Base-by-base conservation (phyloP, 2,329 filamentous ascomycete species). In the Exutisphaerella laricina region DNA sequence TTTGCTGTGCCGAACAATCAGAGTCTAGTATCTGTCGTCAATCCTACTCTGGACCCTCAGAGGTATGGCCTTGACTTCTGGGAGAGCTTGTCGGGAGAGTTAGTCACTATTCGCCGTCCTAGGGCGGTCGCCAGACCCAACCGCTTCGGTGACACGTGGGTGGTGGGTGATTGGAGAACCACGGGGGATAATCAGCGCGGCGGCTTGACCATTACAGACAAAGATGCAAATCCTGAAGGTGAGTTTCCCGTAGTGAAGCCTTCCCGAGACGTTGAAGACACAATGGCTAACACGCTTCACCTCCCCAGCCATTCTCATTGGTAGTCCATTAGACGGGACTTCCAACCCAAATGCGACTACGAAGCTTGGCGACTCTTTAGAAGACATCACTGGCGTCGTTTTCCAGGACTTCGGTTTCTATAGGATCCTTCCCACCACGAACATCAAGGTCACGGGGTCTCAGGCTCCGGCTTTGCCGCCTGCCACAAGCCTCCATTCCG, bases 31-130 rank as follows among this genome's bases (percentile, higher is more conserved):
- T 82, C 79, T 2, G 66, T 61, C 4, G 66, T 59, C 23, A 85
- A 86, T 58, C 81, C 81, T 0, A 66, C 67, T 10, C 70, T 86
- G 28, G 61, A 82, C 47, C 82, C 82, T 2, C 65, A 66, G 16
- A 64, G 68, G 30, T 86, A 80, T 56, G 83, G 82, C 2, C 67
- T 86, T 21, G 83, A 86, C 60, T 87, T 85, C 58, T 86, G 82
- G 83, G 79, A 86, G 70, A 80, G 75, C 49, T 64, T 86, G 45
- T 70, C 69, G 41, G 83, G 82, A 20, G 80, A 85, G 62, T 68
- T 85, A 5, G 81, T 87, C 10, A 84, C 77, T 0, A 66, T 86
- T 34, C 70, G 70, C 51, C 70, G 65, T 33, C 75, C 79, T 1
- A 71, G 67, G 9, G 78, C 77, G 31, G 63, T 85, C 33, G 70